phyloP scores from a whole-genome alignment of 164 flowering plant genomes.

The Sextonia rubra region DNA sequence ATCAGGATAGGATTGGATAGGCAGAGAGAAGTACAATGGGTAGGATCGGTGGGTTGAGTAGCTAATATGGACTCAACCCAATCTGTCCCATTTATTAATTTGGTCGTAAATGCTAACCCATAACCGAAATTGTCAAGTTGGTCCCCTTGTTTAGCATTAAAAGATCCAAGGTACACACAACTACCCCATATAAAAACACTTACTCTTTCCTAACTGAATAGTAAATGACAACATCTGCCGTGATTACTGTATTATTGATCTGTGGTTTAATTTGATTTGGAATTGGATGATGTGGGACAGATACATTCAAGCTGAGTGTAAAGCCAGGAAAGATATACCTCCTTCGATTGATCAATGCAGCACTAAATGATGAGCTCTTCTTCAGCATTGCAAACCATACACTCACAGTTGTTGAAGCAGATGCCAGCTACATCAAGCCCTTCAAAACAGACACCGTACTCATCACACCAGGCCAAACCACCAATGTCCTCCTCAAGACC shows the following conservation, averaged over 20 bases:
- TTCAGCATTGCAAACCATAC: conserved; percentile 54
- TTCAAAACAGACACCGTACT: conserved; percentile 28
- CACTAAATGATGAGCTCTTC: conserved; percentile 58
- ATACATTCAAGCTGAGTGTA: conserved; percentile 43
- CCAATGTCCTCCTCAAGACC: conserved; percentile 47
- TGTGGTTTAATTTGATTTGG: background rate
- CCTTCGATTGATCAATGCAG: conserved; percentile 53
- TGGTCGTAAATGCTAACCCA: too few relatives aligned
- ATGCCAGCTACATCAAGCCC: conserved; percentile 51
- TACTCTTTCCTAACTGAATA: background rate
- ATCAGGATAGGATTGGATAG: too few relatives aligned
- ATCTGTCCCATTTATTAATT: too few relatives aligned
- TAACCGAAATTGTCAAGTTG: too few relatives aligned
- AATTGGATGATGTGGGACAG: conserved; percentile 17
- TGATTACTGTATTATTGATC: background rate
- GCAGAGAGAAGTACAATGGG: too few relatives aligned
- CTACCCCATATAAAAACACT: conserved; percentile 13
- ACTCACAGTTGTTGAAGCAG: conserved; percentile 49
- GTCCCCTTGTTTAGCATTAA: background rate
- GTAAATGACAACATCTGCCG: background rate
- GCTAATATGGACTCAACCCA: too few relatives aligned
- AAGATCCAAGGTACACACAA: conserved; percentile 29
- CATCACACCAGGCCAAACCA: conserved; percentile 51
- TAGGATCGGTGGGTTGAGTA: too few relatives aligned
- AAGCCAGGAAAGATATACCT: conserved; percentile 52